These are phyloP conservation scores for Crucihimalaya himalaica DNA, from an alignment of 345 rosid species.

Conservation along the genomic window DNA sequence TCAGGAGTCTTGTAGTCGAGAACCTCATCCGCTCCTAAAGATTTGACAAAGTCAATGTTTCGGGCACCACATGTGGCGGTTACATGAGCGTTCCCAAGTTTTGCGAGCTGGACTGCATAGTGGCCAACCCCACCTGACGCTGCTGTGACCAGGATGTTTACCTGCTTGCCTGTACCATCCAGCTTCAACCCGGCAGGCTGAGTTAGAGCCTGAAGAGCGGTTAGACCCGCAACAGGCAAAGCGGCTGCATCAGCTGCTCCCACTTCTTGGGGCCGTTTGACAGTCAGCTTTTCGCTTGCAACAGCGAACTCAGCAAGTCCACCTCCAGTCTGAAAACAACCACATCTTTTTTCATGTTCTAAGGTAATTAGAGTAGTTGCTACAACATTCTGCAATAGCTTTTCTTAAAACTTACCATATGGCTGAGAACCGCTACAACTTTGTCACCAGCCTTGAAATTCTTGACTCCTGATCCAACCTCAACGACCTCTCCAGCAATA, in stretches of 20 bases:
- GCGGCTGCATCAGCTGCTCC: constrained; percentile 71
- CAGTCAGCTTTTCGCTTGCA: constrained; percentile 60
- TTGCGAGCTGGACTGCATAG: constrained; percentile 74
- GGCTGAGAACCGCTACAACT: too few species aligned
- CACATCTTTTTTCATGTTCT: background rate
- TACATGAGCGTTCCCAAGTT: constrained; percentile 71
- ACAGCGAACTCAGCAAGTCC: constrained; percentile 70
- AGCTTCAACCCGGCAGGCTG: constrained; percentile 62
- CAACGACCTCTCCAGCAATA: too few species aligned
- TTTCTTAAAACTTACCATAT: too few species aligned
- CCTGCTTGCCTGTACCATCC: constrained; percentile 56
- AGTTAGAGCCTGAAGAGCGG: constrained; percentile 67
- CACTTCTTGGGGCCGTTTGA: constrained; percentile 60
- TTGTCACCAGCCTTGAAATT: too few species aligned
- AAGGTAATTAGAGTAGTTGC: background rate
- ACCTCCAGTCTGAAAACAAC: constrained; percentile 48
- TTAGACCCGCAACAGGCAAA: constrained; percentile 66
- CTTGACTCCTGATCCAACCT: too few species aligned
- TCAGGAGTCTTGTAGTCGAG: constrained; percentile 80
- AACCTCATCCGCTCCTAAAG: constrained; percentile 82
- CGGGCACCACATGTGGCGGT: constrained; percentile 85
- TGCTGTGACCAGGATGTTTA: constrained; percentile 67
- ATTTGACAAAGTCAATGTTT: constrained; percentile 66
- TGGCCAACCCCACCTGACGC: constrained; percentile 92
- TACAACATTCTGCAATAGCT: too few species aligned